Base-by-base conservation (phyloP, 2,329 filamentous ascomycete genomes). In the Chaetomium globosum region DNA sequence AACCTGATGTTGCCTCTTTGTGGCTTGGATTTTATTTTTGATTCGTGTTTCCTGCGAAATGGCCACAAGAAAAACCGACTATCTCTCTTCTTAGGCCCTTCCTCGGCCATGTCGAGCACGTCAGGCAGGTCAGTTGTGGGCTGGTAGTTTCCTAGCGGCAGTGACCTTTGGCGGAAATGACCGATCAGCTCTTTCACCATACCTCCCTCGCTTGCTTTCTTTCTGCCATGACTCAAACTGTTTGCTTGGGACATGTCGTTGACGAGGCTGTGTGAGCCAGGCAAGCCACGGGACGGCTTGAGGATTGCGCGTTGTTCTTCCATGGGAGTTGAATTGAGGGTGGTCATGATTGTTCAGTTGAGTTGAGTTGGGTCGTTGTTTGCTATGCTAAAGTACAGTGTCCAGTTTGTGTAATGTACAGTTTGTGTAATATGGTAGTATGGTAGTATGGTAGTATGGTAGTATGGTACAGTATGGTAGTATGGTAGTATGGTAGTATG, bases 131-230 rank as follows among this genome's bases (percentile, higher is more conserved):
- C 76, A 1, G 74, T 78, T 46, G 78, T 75, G 6, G 82, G 83
- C 80, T 85, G 83, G 71, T 76, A 79, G 71, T 84, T 85, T 28
- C 75, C 74, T 1, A 80, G 75, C 6, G 83, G 83, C 0, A 83
- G 83, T 30, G 80, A 76, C 26, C 79, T 79, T 51, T 78, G 81
- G 62, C 77, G 80, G 54, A 86, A 71, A 65, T 85, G 85, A n/a
- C 82, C 79, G 51, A 80, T 75, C 56, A 85, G 73, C 5, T 75
- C 75, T 31, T 65, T 71, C 62, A 74, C 69, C 33, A 36, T 53
- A 21, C 68, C 65, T 7, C 63, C 56, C 12, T 69, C 67, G 28
- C 67, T 67, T 16, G 58, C 60, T 21, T 68, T 72, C 63, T 74
- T 71, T 48, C 68, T 68, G 59, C 70, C 68, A 30, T 63, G 62